A percentile compares a stretch with the other conserved stretches of the same genome.
Evolutionary conservation across 352 stramenopile genomes (phyloP).

Genomic region (Pythium oligandrum): DNA sequence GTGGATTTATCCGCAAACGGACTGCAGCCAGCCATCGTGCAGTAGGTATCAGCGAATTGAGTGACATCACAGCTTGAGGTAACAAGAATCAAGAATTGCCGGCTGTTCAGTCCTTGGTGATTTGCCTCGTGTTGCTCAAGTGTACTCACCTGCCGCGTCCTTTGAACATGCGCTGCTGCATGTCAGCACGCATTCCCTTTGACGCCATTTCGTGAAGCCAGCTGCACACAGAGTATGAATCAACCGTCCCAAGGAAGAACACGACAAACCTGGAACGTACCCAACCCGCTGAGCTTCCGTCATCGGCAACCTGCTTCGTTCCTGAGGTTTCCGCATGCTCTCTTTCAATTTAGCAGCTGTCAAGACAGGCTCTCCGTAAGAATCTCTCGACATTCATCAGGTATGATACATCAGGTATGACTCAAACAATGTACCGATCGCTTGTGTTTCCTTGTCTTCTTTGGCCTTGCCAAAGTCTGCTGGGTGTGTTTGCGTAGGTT

Average conservation of each 20-base stretch:
- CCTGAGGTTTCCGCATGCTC: slow-evolving; percentile 57
- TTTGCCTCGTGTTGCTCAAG: background rate
- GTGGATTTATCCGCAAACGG: slow-evolving; percentile 84
- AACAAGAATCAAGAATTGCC: slow-evolving; percentile 8
- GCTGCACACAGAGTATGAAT: slow-evolving; percentile 13
- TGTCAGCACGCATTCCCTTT: slow-evolving; percentile 62
- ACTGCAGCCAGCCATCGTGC: slow-evolving; percentile 81
- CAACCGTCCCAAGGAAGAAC: background rate
- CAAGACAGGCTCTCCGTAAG: background rate
- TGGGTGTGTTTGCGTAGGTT: slow-evolving; percentile 71
- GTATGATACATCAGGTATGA: too few species aligned
- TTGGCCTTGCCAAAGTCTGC: slow-evolving; percentile 59
- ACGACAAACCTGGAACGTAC: slow-evolving; percentile 15
- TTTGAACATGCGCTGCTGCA: slow-evolving; percentile 81
- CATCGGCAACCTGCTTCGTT: slow-evolving; percentile 59
- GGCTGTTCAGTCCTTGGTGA: background rate
- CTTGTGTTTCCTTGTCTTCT: slow-evolving; percentile 44
- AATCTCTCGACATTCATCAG: too few species aligned
- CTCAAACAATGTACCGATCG: slow-evolving; percentile 30
- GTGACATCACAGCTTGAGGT: slow-evolving; percentile 69
- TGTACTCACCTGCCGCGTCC: slow-evolving; percentile 58
- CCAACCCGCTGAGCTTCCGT: slow-evolving; percentile 75
- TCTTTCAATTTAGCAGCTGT: slow-evolving; percentile 57
- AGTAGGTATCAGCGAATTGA: slow-evolving; percentile 80
- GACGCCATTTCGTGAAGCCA: slow-evolving; percentile 72